Evolutionary conservation across 2,329 filamentous ascomycete genomes (phyloP).

Genomic region (Rhynchosporium secalis): DNA sequence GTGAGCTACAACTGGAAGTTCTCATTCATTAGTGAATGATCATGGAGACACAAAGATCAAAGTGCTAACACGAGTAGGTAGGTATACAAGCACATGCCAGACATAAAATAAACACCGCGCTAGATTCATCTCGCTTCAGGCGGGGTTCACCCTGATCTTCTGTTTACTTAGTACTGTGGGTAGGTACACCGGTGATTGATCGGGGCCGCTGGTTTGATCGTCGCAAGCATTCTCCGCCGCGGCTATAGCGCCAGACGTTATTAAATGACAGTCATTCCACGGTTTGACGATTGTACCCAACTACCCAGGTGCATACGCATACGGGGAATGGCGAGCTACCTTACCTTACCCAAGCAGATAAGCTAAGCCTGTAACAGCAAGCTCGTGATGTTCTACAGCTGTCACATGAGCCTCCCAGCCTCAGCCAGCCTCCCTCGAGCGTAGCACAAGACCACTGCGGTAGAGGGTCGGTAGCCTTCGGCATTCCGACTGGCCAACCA

Average conservation of each 20-base stretch:
- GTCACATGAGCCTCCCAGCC: not conserved
- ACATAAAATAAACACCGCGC: not conserved
- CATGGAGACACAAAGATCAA: too few relatives aligned
- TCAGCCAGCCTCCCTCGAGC: not conserved
- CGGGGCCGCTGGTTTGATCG: not conserved
- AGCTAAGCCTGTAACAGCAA: not conserved
- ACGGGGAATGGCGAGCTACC: too few relatives aligned
- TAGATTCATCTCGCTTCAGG: not conserved
- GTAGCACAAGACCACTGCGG: constrained; percentile 4
- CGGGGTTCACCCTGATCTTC: not conserved
- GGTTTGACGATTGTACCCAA: too few relatives aligned
- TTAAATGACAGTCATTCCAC: too few relatives aligned
- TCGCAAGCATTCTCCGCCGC: not conserved
- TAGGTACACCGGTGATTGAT: not conserved
- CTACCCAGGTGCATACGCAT: too few relatives aligned
- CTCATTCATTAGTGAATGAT: too few relatives aligned
- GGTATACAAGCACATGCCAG: too few relatives aligned
- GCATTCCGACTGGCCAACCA: constrained; percentile 9
- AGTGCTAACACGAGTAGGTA: too few relatives aligned
- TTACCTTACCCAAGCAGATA: not conserved
- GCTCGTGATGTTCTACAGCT: constrained; percentile 13
- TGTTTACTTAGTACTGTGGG: not conserved
- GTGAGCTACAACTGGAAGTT: too few relatives aligned
- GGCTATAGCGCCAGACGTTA: not conserved
- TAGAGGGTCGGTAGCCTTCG: not conserved